Base-by-base conservation (phyloP, 371 early-diverging fungal species). In the Sporodiniella umbellata region DNA sequence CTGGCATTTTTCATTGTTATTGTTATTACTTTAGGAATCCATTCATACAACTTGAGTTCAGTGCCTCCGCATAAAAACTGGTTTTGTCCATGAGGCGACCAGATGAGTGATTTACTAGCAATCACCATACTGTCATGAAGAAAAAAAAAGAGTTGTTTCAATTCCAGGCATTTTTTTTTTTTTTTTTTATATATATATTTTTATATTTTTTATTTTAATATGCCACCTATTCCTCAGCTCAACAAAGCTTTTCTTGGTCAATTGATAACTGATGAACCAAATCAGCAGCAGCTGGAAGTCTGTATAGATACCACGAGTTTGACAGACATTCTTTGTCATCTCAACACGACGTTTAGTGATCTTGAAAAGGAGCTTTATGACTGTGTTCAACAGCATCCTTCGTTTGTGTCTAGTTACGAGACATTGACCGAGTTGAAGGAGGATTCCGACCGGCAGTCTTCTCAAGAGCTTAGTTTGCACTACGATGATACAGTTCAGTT, bases 1-100 rank as follows among this genome's bases (percentile, higher is more conserved):
- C 18, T 37, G 14, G 8, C n/a, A 15, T 37, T 37, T 1, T n/a
- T 15, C 8, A 7, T 14, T 18, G 14, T 37, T 18, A 14, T 12
- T 2, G 1, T 30, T 30, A 15, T 42, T 66, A 81, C 83, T 52
- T 78, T 78, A 37, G 82, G 76, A 28, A 70, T 64, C 80, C 83
- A 87, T 58, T 87, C 81, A 56, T 84, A 87, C 18, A 87, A 68
- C 31, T 79, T 79, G 25, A 87, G 57, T 42, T 87, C 88, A 14
- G 77, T 69, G 7, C 83, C 84, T 18, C 88, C 84, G 26, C 83
- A 79, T 26, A 87, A 62, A 45, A 87, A 87, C 52, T 71, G 75
- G 50, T 73, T 84, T 23, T 67, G 70, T 39, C 67, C 81, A 51
- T 85, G 81, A 4, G 86, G 86, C 30, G 83, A 84, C 86, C 86